Base-by-base conservation (phyloP, 2,329 filamentous ascomycete species). In the Trichoderma sp. region DNA sequence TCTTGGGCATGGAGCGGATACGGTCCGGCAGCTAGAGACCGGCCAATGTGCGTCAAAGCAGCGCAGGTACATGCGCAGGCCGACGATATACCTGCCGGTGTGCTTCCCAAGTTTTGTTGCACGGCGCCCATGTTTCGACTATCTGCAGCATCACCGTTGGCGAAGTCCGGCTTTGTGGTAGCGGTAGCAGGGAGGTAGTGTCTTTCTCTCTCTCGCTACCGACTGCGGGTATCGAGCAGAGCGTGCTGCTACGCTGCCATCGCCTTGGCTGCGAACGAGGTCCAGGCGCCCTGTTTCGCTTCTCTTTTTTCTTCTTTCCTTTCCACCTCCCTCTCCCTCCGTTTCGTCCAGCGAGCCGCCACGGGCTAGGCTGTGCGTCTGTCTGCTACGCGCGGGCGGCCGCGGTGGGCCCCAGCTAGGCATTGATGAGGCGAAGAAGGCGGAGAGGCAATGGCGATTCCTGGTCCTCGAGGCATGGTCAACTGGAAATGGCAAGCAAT, bases 1-100 rank as follows among this genome's bases (percentile, higher is more conserved):
- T 56, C 57, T 65, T 56, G 44, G 45, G 59, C 17, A 58, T 30
- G 52, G 63, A 66, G 51, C 64, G 56, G 59, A 64, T 57, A 52
- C 51, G 64, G 58, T 51, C 64, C 64, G 66, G 59, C 67, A 64
- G 52, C 67, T 54, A 65, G 47, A 50, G 43, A 51, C 52, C 52
- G 52, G 39, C 61, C 52, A 59, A 65, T 65, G 41, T 47, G 56
- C 34, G 52, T 57, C 44, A 30, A 64, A 15, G 52, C 43, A 48
- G 61, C 61, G 24, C 47, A 52, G 58, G 47, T 45, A 63, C 44
- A 63, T 48, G 52, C 52, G 24, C 45, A 34, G 39, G 61, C 48
- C 51, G 44, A 50, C 51, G 50, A 56, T 28, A 50, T 64, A 56
- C 61, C 34, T 39, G 30, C 34, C 34, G 12, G 34, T 39, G 34